phyloP scores from a whole-genome alignment of 2,329 filamentous ascomycete species.

The Tolypocladium ovalisporum region DNA sequence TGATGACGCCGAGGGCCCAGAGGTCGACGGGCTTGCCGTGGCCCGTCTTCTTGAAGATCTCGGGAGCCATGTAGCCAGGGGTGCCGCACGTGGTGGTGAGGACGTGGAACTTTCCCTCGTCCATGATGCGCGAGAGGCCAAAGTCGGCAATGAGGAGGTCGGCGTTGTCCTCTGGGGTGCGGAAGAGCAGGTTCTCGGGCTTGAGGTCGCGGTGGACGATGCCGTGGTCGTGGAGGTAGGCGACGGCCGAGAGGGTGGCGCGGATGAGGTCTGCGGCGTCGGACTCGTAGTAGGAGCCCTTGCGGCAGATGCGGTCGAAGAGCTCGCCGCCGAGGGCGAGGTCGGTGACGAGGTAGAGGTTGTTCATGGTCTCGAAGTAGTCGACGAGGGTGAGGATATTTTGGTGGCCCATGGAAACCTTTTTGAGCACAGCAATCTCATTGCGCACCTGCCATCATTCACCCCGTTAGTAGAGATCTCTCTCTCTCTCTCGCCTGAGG shows the following conservation, averaged over 20 bases:
- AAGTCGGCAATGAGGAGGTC: slow-evolving; percentile 97
- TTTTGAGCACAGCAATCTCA: slow-evolving; percentile 94
- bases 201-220: slow-evolving; percentile 98
- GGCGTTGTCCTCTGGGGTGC: slow-evolving; percentile 94
- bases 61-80: slow-evolving; percentile 96
- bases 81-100: slow-evolving; percentile 96
- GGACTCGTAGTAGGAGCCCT: slow-evolving; percentile 96
- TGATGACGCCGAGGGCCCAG: slow-evolving; percentile 97
- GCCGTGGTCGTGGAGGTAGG: slow-evolving; percentile 95
- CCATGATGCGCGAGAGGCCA: slow-evolving; percentile 92
- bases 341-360: slow-evolving; percentile 95
- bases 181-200: slow-evolving; percentile 92
- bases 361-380: slow-evolving; percentile 99
- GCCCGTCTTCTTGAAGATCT: slow-evolving; percentile 98
- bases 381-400: slow-evolving; percentile 97
- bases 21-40: slow-evolving; percentile 97
- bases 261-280: slow-evolving; percentile 93
- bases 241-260: slow-evolving; percentile 90
- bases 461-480: background rate
- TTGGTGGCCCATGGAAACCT: slow-evolving; percentile 97
- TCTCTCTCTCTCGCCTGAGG: no score
- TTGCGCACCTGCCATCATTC: slow-evolving; percentile 67
- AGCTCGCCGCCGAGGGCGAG: slow-evolving; percentile 92
- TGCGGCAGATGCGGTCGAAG: slow-evolving; percentile 96
- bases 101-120: slow-evolving; percentile 96